Evolutionary conservation across 108 stramenopile species (phyloP), one percentile per base, ranked within the genome.

Genomic region (Pseudonitzschia pungens): DNA sequence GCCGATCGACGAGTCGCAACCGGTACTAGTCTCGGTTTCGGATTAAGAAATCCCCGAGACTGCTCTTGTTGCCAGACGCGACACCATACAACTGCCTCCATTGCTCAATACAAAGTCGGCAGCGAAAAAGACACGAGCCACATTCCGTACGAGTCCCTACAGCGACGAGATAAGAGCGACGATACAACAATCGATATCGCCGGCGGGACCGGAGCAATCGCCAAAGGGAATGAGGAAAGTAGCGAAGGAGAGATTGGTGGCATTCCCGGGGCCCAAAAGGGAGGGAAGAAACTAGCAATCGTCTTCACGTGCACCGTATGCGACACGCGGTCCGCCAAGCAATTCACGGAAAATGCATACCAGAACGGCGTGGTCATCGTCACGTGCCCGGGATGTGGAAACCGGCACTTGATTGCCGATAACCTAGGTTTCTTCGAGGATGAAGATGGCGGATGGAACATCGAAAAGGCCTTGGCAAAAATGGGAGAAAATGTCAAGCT

Each of bases 351-450:
- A 79, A 86, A 88, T 10, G 87, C 97, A 8, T 99, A 99, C 80
- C 67, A 74, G 24, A 72, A 96, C 45, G 99, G 99, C 14, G 97
- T 98, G 18, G 99, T 99, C 9, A 55, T 99, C 45, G 96, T 96
- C 9, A 75, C 84, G 20, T 99, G 99, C 68, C 98, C 97, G 3
- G 91, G 90, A 16, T 99, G 98, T 77, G 48, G 91, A 57, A 97
- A 96, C 71, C 60, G 87, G 26, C 99, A 99, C 84, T 81, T 99
- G 53, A 97, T 99, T 70, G 98, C 99, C 0, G 99, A 99, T 78
- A 73, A 93, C 31, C 76, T 99, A 31, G 98, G 78, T 26, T 73
- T 53, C 27, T 81, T 76, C 36, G 26, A 50, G 14, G 63, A 74
- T 24, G 83, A 78, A 15, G 77, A 83, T 27, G 83, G 72, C 4